Percentiles rank a stretch among this genome's conserved stretches.
These are phyloP conservation scores for Limtongia smithiae DNA, from an alignment of 805 yeast species.

Conservation along the genomic window DNA sequence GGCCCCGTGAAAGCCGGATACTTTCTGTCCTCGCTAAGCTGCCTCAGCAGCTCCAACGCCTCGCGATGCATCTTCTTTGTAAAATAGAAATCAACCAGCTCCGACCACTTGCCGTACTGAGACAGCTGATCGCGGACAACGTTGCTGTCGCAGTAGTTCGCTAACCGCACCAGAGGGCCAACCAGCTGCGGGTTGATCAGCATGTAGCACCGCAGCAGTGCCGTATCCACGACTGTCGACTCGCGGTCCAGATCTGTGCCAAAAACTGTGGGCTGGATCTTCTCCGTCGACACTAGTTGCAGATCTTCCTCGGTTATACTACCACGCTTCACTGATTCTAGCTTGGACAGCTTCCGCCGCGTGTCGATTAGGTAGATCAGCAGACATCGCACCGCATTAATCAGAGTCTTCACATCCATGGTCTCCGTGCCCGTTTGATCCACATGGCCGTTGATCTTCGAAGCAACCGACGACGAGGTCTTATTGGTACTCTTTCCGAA, in stretches of 20 bases:
- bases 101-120: slow-evolving; percentile 51
- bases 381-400: slow-evolving; percentile 35
- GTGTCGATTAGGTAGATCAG: slow-evolving; percentile 49
- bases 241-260: slow-evolving; percentile 36
- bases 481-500: slow-evolving; percentile 14
- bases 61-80: slow-evolving; percentile 59
- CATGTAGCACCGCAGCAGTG: slow-evolving; percentile 70
- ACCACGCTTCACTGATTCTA: slow-evolving; percentile 26
- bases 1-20: slow-evolving; percentile 39
- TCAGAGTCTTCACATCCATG: slow-evolving; percentile 11
- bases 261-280: slow-evolving; percentile 29
- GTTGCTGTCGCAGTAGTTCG: slow-evolving; percentile 66
- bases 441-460: neutral
- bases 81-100: slow-evolving; percentile 72
- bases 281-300: slow-evolving; percentile 9
- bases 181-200: slow-evolving; percentile 66
- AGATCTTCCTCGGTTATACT: slow-evolving; percentile 21
- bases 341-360: slow-evolving; percentile 44
- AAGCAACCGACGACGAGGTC: slow-evolving; percentile 10
- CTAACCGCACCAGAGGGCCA: slow-evolving; percentile 76
- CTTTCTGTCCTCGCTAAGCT: slow-evolving; percentile 34
- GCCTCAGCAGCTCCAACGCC: slow-evolving; percentile 61
- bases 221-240: slow-evolving; percentile 62
- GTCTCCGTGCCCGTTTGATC: slow-evolving; percentile 9
- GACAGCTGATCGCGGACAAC: slow-evolving; percentile 56